phyloP scores from a whole-genome alignment of 202 grass and related monocot genomes.

The Brachypodium distachyon region DNA sequence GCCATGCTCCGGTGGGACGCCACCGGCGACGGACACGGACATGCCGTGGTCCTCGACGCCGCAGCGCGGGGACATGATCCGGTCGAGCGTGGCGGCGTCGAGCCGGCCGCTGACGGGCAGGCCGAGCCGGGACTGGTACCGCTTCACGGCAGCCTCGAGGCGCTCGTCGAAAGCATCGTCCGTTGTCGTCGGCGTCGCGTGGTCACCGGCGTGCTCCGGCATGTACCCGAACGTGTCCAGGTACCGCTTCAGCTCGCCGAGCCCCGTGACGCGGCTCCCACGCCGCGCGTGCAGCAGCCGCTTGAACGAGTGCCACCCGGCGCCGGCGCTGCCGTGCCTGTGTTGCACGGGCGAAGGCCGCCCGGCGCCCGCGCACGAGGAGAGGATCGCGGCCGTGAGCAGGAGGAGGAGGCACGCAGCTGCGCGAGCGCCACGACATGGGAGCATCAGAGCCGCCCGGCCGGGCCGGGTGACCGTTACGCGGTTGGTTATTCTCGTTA shows the following conservation, averaged over 20 bases:
- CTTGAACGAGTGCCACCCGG: slow-evolving; percentile 41
- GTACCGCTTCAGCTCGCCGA: slow-evolving; percentile 64
- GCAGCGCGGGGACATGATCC: slow-evolving; percentile 78
- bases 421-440: slow-evolving; percentile 5
- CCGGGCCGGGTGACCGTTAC: not conserved
- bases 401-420: not conserved
- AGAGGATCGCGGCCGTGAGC: not conserved
- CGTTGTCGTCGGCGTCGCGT: not conserved
- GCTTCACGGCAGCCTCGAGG: slow-evolving; percentile 51
- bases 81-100: slow-evolving; percentile 52
- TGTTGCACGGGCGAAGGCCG: not conserved
- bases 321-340: not conserved
- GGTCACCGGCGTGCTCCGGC: not conserved
- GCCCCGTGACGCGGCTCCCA: slow-evolving; percentile 47
- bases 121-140: slow-evolving; percentile 55
- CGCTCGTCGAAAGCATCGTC: slow-evolving; percentile 73
- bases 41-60: slow-evolving; percentile 52
- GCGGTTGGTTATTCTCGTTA: slow-evolving; percentile 43
- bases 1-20: not conserved
- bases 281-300: slow-evolving; percentile 42
- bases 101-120: slow-evolving; percentile 58
- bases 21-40: not conserved
- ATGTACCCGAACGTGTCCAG: slow-evolving; percentile 74
- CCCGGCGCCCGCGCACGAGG: not conserved
- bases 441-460: slow-evolving; percentile 30